A percentile compares a stretch with the other conserved stretches of the same genome.
phyloP scores from a whole-genome alignment of 257 asterid genomes.

The Haberlea rhodopensis region DNA sequence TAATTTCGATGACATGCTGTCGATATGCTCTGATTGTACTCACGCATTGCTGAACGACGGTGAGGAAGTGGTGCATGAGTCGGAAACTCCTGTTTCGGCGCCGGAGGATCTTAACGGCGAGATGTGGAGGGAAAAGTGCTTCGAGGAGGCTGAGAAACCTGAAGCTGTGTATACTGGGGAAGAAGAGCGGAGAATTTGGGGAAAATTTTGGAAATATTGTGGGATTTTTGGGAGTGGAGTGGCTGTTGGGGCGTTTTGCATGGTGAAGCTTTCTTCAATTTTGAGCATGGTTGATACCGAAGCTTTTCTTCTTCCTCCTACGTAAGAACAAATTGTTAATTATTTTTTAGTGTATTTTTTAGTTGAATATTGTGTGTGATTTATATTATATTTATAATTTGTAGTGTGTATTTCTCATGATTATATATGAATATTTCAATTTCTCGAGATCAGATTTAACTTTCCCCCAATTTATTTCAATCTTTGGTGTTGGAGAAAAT shows the following conservation, averaged over 20 bases:
- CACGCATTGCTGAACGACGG: constrained; percentile 21
- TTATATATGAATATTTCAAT: too few relatives aligned
- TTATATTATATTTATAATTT: too few relatives aligned
- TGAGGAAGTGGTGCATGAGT: background rate
- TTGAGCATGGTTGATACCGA: background rate
- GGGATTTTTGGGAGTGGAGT: constrained; percentile 37
- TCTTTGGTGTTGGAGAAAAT: too few relatives aligned
- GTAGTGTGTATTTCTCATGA: too few relatives aligned
- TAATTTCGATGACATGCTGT: constrained; percentile 19
- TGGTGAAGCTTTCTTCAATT: constrained; percentile 12
- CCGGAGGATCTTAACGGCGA: constrained; percentile 3
- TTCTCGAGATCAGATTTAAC: too few relatives aligned
- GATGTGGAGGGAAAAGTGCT: background rate
- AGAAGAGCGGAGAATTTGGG: constrained; percentile 15
- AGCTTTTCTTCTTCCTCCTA: constrained; percentile 30
- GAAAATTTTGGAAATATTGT: constrained; percentile 17
- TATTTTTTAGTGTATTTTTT: too few relatives aligned
- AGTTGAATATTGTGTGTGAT: too few relatives aligned
- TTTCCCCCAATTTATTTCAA: too few relatives aligned
- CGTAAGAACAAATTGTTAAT: constrained; percentile 15
- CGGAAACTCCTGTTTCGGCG: constrained; percentile 10
- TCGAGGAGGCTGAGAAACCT: background rate
- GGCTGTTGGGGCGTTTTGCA: constrained; percentile 30
- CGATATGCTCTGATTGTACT: constrained; percentile 43
- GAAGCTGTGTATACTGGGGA: background rate